These are phyloP conservation scores for Albophoma yamanashiensis DNA, from an alignment of 2,329 filamentous ascomycete genomes.

Conservation along the genomic window DNA sequence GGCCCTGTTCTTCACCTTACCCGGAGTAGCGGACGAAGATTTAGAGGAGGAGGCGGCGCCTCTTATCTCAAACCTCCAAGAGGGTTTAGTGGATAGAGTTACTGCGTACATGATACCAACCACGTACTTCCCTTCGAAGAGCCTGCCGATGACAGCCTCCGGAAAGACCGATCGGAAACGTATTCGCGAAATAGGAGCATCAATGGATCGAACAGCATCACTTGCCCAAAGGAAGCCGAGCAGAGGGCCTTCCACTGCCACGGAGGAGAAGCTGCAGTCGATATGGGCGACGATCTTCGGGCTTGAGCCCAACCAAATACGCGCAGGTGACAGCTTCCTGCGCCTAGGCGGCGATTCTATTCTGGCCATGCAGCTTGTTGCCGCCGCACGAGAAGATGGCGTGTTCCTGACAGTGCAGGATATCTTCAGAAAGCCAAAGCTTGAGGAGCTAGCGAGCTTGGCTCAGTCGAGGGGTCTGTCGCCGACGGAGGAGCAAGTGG, in stretches of 20 bases:
- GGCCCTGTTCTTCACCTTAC: background rate
- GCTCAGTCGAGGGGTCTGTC: background rate
- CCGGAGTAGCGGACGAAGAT: background rate
- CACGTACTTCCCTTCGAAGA: slow-evolving; percentile 4
- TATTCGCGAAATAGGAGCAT: slow-evolving; percentile 1
- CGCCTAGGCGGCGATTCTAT: slow-evolving; percentile 6
- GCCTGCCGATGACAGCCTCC: slow-evolving; percentile 7
- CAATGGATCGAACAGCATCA: background rate
- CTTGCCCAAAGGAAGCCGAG: background rate
- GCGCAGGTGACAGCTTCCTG: slow-evolving; percentile 4
- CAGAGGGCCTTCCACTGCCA: background rate
- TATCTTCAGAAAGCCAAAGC: slow-evolving; percentile 18
- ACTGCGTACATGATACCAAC: slow-evolving; percentile 7
- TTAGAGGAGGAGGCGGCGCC: background rate
- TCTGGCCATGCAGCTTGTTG: slow-evolving; percentile 22
- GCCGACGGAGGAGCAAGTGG: background rate
- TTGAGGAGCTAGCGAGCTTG: background rate
- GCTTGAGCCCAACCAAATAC: slow-evolving; percentile 2
- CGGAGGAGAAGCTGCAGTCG: background rate
- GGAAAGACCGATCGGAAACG: slow-evolving; percentile 10
- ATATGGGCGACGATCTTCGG: slow-evolving; percentile 5
- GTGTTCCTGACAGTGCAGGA: slow-evolving; percentile 27
- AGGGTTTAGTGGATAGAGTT: background rate
- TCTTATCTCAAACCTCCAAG: background rate
- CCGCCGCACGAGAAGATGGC: slow-evolving; percentile 20